phyloP scores from a whole-genome alignment of 2,329 filamentous ascomycete species.

The Penicillium sp. region DNA sequence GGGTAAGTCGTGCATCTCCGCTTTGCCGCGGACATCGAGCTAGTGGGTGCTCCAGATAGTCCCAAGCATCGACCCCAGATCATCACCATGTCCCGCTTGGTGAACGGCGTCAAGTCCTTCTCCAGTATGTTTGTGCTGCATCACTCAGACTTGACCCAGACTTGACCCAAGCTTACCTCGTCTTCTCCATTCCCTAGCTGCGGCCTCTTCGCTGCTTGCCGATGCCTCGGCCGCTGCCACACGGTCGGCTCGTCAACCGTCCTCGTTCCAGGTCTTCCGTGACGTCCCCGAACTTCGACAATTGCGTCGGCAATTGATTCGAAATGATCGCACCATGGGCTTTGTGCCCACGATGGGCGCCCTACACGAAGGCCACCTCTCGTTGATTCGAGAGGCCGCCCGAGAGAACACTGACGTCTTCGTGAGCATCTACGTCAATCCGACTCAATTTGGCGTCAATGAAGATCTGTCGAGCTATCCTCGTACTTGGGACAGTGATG shows the following conservation, averaged over 20 bases:
- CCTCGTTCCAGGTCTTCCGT: slow-evolving; percentile 67
- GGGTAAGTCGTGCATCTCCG: slow-evolving; percentile 2
- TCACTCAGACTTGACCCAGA: background rate
- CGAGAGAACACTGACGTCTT: slow-evolving; percentile 84
- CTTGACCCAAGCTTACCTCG: slow-evolving; percentile 23
- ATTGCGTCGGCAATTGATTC: slow-evolving; percentile 70
- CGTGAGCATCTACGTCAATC: slow-evolving; percentile 94
- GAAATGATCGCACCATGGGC: slow-evolving; percentile 74
- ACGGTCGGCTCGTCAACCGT: slow-evolving; percentile 29
- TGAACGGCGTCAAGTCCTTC: slow-evolving; percentile 34
- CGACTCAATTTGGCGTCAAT: slow-evolving; percentile 87
- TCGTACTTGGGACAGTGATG: slow-evolving; percentile 82
- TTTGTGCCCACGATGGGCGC: slow-evolving; percentile 98
- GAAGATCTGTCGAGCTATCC: slow-evolving; percentile 92
- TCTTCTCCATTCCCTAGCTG: slow-evolving; percentile 21
- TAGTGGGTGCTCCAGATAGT: slow-evolving; percentile 1
- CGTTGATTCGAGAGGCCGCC: slow-evolving; percentile 82
- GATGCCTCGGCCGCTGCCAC: slow-evolving; percentile 29
- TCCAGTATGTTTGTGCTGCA: slow-evolving; percentile 33
- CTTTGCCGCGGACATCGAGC: slow-evolving; percentile 7
- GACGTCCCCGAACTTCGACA: slow-evolving; percentile 73
- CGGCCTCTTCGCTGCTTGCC: slow-evolving; percentile 35
- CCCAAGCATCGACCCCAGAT: slow-evolving; percentile 13
- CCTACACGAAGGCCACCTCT: slow-evolving; percentile 88
- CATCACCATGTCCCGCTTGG: slow-evolving; percentile 40